These are phyloP conservation scores for Histomonas meleagridis DNA, from an alignment of 208 protist genomes.

Conservation along the genomic window DNA sequence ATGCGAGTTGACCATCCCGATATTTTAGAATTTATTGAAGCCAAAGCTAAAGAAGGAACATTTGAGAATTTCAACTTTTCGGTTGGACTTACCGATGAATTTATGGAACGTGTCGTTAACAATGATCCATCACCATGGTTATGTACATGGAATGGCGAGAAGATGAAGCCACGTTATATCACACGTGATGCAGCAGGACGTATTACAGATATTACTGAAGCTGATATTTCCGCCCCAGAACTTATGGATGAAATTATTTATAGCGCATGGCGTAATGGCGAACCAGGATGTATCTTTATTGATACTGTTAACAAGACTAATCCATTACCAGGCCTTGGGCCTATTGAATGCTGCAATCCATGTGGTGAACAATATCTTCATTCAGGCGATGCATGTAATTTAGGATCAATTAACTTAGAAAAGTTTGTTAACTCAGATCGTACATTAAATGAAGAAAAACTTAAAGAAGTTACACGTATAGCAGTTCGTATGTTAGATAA, in stretches of 20 bases:
- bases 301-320: background rate
- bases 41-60: background rate
- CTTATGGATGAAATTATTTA: background rate
- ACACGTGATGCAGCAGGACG: background rate
- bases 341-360: background rate
- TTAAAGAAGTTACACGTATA: background rate
- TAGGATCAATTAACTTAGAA: background rate
- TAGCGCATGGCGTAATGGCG: background rate
- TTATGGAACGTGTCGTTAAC: background rate
- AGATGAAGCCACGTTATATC: background rate
- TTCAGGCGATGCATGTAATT: background rate
- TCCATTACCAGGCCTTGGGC: background rate
- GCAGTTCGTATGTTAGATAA: background rate
- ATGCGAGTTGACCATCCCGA: background rate
- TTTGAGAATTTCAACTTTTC: slow-evolving; percentile 3
- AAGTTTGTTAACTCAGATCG: background rate
- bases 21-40: background rate
- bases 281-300: background rate
- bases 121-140: background rate
- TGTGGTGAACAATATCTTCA: background rate
- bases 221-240: background rate
- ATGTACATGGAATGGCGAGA: background rate
- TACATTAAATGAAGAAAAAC: background rate
- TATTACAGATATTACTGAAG: background rate
- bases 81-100: background rate